Base-by-base conservation (phyloP, 345 rosid genomes). In the Eucalyptus sideroxylon region DNA sequence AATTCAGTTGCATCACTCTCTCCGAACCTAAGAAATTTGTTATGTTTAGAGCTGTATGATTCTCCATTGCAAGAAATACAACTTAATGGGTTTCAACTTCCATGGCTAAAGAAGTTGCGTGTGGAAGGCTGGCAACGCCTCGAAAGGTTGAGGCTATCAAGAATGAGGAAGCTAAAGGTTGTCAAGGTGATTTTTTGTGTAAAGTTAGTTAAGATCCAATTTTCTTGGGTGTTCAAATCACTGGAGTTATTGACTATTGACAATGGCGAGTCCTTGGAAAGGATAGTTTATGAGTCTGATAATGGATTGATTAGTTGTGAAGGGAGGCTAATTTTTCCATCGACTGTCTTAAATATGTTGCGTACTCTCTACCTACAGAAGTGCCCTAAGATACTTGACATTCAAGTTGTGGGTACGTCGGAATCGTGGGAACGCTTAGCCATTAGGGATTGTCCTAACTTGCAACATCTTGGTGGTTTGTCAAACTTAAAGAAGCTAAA, bases 331-430 rank as follows among this genome's bases (percentile, higher is more conserved):
- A 55, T 21, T 55, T 55, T 55, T 4, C 24, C 59, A 21, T 55
- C 59, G 59, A 8, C 5, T 0, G 5, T 55, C 59, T 55, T 55
- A 55, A 55, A 55, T 8, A 55, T 4, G 11, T 55, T 55, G 59
- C 26, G 11, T 55, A 0, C 0, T 21, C 59, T 55, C 59, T 0
- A 0, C 1, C 26, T 53, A 4, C 1, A 0, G 2, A 0, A 2
- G 2, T 60, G 67, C 15, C 31, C 8, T 12, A 60, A 60, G 67
- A 60, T 60, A 60, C 16, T 60, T 31, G 8, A 12, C 3, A 6
- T 60, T 12, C 31, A 26, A 60, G 67, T 60, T 13, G 31, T 60
- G 0, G 67, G 67, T 27, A 60, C 67, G 0, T 60, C 0, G 67
- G 31, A 12, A 60, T 60, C 3, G n/a, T 60, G 16, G 67, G 31